Evolutionary conservation across 2,329 filamentous ascomycete genomes (phyloP).

Genomic region (Atkinsonella hypoxylon): DNA sequence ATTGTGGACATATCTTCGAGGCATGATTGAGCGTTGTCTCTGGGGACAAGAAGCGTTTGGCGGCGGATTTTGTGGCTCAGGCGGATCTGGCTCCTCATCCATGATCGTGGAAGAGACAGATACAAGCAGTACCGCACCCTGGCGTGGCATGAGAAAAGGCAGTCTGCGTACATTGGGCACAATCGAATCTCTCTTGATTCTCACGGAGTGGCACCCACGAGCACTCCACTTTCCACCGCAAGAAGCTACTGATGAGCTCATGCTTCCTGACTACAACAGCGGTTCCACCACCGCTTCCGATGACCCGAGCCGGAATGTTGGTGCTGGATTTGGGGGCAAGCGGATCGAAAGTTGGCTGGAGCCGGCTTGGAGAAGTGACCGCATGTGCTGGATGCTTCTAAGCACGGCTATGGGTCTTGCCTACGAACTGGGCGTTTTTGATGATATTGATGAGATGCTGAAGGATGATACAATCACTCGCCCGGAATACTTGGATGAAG

Average conservation of each 20-base stretch:
- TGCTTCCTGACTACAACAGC: constrained; percentile 48
- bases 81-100: constrained; percentile 31
- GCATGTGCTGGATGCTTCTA: constrained; percentile 96
- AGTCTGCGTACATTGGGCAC: constrained; percentile 84
- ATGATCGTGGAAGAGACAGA: constrained; percentile 39
- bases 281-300: constrained; percentile 27
- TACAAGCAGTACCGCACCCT: constrained; percentile 56
- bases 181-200: constrained; percentile 83
- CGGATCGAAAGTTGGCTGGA: constrained; percentile 93
- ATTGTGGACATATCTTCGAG: constrained; percentile 84
- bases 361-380: constrained; percentile 85
- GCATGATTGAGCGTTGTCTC: constrained; percentile 89
- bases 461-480: constrained; percentile 46
- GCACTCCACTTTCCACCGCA: constrained; percentile 87
- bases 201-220: constrained; percentile 95
- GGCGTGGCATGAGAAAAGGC: constrained; percentile 59
- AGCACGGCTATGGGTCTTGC: constrained; percentile 82
- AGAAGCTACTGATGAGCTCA: constrained; percentile 58
- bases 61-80: constrained; percentile 70
- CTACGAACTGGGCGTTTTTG: constrained; percentile 92
- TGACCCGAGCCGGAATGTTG: constrained; percentile 19
- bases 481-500: constrained; percentile 61
- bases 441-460: constrained; percentile 66
- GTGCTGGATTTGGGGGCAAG: constrained; percentile 61
- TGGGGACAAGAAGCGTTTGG: constrained; percentile 97